These are phyloP conservation scores for Caloboletus firmus DNA, from an alignment of 1,284 basidiomycete genomes.

Conservation along the genomic window DNA sequence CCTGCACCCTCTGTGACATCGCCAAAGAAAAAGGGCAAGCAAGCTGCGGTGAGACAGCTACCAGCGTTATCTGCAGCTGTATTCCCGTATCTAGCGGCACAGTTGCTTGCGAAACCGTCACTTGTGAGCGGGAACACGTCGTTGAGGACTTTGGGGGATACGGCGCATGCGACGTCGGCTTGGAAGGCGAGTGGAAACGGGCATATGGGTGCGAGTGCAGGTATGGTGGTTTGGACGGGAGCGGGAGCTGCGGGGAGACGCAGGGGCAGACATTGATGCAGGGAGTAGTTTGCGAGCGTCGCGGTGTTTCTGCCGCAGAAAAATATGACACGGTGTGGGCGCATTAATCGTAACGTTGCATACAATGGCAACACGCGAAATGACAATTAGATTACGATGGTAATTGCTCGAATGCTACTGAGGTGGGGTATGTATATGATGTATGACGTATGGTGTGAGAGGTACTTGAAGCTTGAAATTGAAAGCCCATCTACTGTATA, in stretches of 20 bases:
- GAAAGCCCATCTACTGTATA: too few relatives aligned
- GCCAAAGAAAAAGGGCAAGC: conserved; percentile 19
- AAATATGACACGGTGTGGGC: too few relatives aligned
- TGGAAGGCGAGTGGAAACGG: conserved; percentile 41
- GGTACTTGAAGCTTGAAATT: too few relatives aligned
- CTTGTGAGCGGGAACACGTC: conserved; percentile 66
- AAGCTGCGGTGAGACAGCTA: conserved; percentile 17
- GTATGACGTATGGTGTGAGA: too few relatives aligned
- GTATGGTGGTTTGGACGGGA: not conserved
- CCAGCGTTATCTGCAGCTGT: conserved; percentile 55
- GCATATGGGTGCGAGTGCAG: not conserved
- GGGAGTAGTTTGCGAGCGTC: too few relatives aligned
- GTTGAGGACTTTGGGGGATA: conserved; percentile 64
- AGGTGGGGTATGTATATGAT: too few relatives aligned
- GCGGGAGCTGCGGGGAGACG: not conserved
- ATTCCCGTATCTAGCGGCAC: conserved; percentile 68
- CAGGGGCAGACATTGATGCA: not conserved
- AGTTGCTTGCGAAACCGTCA: conserved; percentile 47
- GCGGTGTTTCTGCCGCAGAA: too few relatives aligned
- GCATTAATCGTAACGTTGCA: too few relatives aligned
- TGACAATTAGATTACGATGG: too few relatives aligned
- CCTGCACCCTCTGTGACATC: not conserved
- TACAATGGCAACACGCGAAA: too few relatives aligned
- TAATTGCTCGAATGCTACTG: too few relatives aligned
- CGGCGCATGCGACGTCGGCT: conserved; percentile 46